Evolutionary conservation across 2,329 filamentous ascomycete genomes (phyloP), one percentile per base, ranked within the genome.

Genomic region (Cladosporium sphaerospermum): DNA sequence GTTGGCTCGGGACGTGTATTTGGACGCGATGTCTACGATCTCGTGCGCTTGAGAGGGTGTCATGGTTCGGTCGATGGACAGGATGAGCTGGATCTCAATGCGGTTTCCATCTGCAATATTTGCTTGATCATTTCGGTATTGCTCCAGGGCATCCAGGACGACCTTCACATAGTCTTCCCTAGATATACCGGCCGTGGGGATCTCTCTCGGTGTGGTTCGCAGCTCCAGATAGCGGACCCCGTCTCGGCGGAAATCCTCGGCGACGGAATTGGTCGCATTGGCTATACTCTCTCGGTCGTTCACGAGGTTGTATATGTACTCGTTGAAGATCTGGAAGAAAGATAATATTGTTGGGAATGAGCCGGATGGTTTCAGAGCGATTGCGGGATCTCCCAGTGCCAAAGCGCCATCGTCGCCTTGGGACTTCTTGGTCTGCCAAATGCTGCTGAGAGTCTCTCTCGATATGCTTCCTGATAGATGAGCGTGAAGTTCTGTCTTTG

Each of bases 391-490:
- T 6, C 14, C 18, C 11, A 44, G 16, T 7, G 18, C 13, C 4
- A 4, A 14, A 46, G 82, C 75, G 1, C 91, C 71, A 9, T 75
- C 66, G 2, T 82, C 78, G 18, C 74, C 64, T 4, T 76, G 73
- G 7, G 77, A 69, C 16, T 65, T 62, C 65, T 84, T 87, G 52
- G 68, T 67, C 45, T 72, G 61, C 87, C 88, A 93, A 64, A 92
- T 82, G 36, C 88, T 79, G 64, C 89, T 86, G 2, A 93, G 80
- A 56, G 81, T 84, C 62, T 81, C 72, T 32, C 85, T 81, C 64
- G 81, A 85, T 67, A 93, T 88, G 67, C 85, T 89, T 50, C 88
- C 88, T 39, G 83, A 88, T 42, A 93, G 77, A 69, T 93, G 88
- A 57, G 88, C 88, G 63, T 93, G 88, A 50, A 92, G 79, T 84